Percentiles rank a stretch among this genome's conserved stretches.
phyloP scores from a whole-genome alignment of 495 filamentous ascomycete species.

The Darksidea phi region DNA sequence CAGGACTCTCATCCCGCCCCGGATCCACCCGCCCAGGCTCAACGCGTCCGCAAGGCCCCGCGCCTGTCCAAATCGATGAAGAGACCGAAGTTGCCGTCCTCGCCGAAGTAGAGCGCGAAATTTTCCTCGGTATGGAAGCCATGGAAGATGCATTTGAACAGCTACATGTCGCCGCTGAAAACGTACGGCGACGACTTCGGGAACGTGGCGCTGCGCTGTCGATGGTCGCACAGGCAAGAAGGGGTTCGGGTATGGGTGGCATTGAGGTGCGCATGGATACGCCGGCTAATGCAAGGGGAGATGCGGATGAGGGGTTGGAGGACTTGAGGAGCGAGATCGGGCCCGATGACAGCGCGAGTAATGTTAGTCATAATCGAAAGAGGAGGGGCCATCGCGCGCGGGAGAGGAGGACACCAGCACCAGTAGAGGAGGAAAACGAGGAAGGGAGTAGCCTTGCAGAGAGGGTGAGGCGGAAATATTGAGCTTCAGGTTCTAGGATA shows the following conservation, averaged over 20 bases:
- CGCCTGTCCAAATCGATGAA: conserved; percentile 83
- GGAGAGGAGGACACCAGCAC: conserved; percentile 77
- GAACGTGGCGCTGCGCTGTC: conserved; percentile 76
- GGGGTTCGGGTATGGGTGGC: conserved; percentile 47
- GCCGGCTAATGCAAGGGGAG: conserved; percentile 47
- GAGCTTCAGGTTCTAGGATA: not conserved
- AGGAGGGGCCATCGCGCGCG: conserved; percentile 68
- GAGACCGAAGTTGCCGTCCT: conserved; percentile 88
- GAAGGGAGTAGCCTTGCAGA: conserved; percentile 5
- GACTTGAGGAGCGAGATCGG: conserved; percentile 65
- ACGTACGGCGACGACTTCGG: conserved; percentile 73
- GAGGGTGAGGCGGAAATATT: conserved; percentile 9
- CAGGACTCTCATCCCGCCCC: conserved; percentile 7
- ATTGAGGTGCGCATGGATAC: conserved; percentile 59
- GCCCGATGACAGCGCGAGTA: conserved; percentile 74
- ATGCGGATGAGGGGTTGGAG: conserved; percentile 59
- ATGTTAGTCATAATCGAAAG: conserved; percentile 73
- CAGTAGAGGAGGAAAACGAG: conserved; percentile 81
- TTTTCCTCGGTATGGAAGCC: conserved; percentile 88
- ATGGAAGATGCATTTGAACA: conserved; percentile 95
- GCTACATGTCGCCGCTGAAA: conserved; percentile 80
- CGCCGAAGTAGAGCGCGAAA: conserved; percentile 88
- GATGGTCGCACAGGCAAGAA: conserved; percentile 71
- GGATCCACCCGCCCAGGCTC: conserved; percentile 7
- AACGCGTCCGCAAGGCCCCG: conserved; percentile 31